Percentiles rank a stretch among this genome's conserved stretches.
These are phyloP conservation scores for Chaetomium globosum DNA, from an alignment of 2,329 filamentous ascomycete species.

Conservation along the genomic window DNA sequence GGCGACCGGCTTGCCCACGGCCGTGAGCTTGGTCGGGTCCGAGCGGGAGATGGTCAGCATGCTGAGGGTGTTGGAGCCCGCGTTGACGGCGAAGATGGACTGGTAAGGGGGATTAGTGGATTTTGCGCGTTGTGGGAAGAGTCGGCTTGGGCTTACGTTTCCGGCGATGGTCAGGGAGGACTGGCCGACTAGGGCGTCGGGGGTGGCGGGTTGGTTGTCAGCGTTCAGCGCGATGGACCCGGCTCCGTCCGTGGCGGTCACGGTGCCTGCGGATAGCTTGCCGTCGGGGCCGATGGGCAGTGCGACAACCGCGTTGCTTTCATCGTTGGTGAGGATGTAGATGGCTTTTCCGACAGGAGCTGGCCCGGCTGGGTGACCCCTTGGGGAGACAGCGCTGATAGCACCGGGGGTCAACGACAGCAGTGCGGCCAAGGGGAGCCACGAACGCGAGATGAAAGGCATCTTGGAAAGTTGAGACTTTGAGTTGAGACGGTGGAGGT, in stretches of 20 bases:
- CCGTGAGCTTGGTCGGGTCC: constrained; percentile 34
- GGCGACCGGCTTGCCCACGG: constrained; percentile 38
- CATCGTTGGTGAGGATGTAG: constrained; percentile 60
- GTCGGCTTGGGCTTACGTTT: constrained; percentile 46
- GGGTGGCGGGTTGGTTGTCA: constrained; percentile 48
- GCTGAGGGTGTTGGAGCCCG: constrained; percentile 54
- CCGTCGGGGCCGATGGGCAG: constrained; percentile 53
- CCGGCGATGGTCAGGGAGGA: constrained; percentile 53
- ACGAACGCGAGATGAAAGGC: neutral
- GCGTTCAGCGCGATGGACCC: constrained; percentile 51
- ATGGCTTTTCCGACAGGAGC: constrained; percentile 43
- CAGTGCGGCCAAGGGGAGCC: neutral
- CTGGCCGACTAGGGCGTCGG: constrained; percentile 57
- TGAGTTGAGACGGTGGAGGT: neutral
- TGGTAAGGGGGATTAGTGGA: neutral
- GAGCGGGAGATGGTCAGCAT: constrained; percentile 46
- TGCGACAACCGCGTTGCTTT: constrained; percentile 53
- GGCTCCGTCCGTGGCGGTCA: constrained; percentile 25
- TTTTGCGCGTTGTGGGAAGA: too few relatives aligned
- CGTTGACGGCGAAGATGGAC: constrained; percentile 30
- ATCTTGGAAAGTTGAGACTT: neutral
- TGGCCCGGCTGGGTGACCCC: neutral
- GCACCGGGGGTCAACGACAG: neutral
- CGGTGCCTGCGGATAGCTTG: constrained; percentile 42
- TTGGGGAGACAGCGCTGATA: neutral